These are phyloP conservation scores for Penicillium egyptiacum DNA, from an alignment of 495 filamentous ascomycete genomes.

Conservation along the genomic window DNA sequence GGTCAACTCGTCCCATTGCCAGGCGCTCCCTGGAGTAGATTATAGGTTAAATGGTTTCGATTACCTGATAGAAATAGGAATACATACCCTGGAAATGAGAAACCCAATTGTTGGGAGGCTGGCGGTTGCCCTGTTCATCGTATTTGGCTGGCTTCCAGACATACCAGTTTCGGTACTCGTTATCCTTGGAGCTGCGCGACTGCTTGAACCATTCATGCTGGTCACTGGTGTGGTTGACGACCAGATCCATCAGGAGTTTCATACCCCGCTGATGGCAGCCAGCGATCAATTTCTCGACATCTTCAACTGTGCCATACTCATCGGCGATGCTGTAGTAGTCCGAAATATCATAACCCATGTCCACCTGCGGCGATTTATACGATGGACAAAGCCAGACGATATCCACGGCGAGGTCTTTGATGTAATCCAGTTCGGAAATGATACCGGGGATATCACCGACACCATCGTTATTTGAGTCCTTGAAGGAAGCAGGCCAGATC, in stretches of 20 bases:
- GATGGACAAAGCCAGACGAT: conserved; percentile 69
- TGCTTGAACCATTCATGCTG: conserved; percentile 75
- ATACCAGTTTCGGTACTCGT: conserved; percentile 68
- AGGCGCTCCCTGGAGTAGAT: conserved; percentile 49
- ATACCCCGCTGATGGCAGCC: conserved; percentile 58
- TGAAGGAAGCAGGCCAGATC: conserved; percentile 67
- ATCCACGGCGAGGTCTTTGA: conserved; percentile 62
- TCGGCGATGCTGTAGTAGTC: conserved; percentile 65
- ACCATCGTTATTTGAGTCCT: conserved; percentile 67
- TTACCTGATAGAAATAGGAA: neutral
- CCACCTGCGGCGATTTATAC: conserved; percentile 63
- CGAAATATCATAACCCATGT: conserved; percentile 66
- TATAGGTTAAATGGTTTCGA: neutral
- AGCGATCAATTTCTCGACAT: conserved; percentile 63
- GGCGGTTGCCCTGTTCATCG: conserved; percentile 56
- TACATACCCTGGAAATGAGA: conserved; percentile 56
- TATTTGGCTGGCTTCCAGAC: conserved; percentile 65
- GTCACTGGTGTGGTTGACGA: conserved; percentile 79
- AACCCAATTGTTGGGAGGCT: conserved; percentile 72
- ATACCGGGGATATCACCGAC: conserved; percentile 68
- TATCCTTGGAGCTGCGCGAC: conserved; percentile 58
- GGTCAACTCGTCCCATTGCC: conserved; percentile 64
- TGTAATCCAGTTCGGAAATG: conserved; percentile 63
- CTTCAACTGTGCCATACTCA: conserved; percentile 60
- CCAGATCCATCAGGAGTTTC: conserved; percentile 71